A percentile compares a stretch with the other conserved stretches of the same genome.
Evolutionary conservation across 1,284 basidiomycete genomes (phyloP).

Genomic region (Moniliophthora roreri): DNA sequence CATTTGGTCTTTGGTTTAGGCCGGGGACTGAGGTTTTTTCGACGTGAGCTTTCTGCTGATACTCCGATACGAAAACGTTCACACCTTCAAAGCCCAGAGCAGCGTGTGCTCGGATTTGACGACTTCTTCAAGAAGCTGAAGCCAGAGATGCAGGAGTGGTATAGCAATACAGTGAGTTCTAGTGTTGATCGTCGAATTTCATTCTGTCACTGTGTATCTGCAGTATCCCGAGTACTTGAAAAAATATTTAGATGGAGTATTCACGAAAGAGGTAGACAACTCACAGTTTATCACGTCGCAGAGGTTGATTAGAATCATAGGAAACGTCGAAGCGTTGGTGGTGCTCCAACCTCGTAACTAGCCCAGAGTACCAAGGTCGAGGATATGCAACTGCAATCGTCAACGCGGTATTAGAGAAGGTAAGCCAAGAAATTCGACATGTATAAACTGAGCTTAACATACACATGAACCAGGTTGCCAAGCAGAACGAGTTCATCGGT

Average conservation of each 20-base stretch:
- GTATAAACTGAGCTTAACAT: neutral
- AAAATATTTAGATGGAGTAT: neutral
- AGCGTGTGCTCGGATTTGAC: constrained; percentile 7
- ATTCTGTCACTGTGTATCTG: neutral
- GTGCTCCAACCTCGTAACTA: constrained; percentile 2
- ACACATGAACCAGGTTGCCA: neutral
- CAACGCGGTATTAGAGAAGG: neutral
- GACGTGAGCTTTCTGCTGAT: neutral
- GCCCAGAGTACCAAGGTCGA: constrained; percentile 6
- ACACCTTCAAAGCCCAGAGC: constrained; percentile 2
- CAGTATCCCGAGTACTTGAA: constrained; percentile 3
- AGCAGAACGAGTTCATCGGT: constrained; percentile 1
- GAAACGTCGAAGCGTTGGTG: constrained; percentile 7
- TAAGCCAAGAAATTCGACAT: neutral
- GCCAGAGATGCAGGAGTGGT: constrained; percentile 10
- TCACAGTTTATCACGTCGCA: neutral
- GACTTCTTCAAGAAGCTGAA: constrained; percentile 9
- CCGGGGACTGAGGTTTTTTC: constrained; percentile 3
- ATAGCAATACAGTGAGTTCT: neutral
- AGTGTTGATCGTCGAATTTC: neutral
- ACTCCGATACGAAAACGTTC: neutral
- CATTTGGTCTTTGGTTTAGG: constrained; percentile 2
- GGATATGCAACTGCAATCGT: constrained; percentile 8
- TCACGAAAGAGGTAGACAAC: neutral
- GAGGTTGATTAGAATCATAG: neutral